Evolutionary conservation across 2,329 filamentous ascomycete species (phyloP).

Genomic region (Erysiphe pulchra): DNA sequence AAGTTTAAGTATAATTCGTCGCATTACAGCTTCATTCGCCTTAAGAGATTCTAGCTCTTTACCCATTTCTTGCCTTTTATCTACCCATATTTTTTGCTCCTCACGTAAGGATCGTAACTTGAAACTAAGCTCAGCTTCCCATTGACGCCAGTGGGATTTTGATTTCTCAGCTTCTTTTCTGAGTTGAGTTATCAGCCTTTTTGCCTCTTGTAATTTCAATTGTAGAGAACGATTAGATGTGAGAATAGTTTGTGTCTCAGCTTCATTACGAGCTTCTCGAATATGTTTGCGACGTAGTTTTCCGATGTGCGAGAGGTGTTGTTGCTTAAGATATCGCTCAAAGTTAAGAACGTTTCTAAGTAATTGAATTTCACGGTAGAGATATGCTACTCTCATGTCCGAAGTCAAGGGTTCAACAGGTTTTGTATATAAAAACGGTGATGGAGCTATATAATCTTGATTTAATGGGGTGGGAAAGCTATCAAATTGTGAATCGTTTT

Average conservation of each 20-base stretch:
- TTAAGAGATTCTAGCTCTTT: conserved; percentile 30
- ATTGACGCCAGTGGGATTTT: conserved; percentile 48
- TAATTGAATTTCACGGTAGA: conserved; percentile 51
- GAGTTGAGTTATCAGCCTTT: conserved; percentile 40
- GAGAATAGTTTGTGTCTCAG: conserved; percentile 59
- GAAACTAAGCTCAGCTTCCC: conserved; percentile 43
- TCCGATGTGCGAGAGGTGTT: conserved; percentile 60
- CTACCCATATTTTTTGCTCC: conserved; percentile 38
- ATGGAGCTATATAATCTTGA: conserved; percentile 7
- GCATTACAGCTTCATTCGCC: conserved; percentile 36
- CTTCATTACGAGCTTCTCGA: conserved; percentile 51
- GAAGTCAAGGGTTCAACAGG: conserved; percentile 4
- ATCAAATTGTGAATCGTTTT: conserved; percentile 9
- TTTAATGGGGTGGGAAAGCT: conserved; percentile 9
- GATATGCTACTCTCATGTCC: conserved; percentile 20
- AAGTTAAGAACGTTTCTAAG: conserved; percentile 62
- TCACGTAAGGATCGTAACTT: conserved; percentile 42
- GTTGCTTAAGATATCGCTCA: conserved; percentile 60
- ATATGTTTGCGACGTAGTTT: conserved; percentile 51
- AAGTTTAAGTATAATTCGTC: conserved; percentile 36
- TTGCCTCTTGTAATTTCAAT: conserved; percentile 46
- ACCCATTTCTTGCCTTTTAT: conserved; percentile 28
- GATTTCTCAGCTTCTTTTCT: conserved; percentile 49
- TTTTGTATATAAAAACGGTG: conserved; percentile 10
- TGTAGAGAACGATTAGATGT: conserved; percentile 51